Evolutionary conservation across 331 rosid genomes (phyloP).

Genomic region (Cucumis variabilis): DNA sequence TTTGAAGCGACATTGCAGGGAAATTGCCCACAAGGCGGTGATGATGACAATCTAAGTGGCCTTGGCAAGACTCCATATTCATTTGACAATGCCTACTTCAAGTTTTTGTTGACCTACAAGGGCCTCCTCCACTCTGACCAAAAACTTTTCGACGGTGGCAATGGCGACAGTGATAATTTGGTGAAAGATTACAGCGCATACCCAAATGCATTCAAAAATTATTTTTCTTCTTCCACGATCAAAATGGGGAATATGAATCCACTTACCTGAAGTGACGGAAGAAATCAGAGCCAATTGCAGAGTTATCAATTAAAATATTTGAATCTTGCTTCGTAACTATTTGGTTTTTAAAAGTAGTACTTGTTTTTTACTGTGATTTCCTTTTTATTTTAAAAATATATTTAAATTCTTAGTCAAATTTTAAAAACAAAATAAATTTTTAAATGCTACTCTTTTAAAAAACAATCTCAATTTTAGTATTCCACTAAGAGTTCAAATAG

Average conservation of each 20-base stretch:
- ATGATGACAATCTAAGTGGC: constrained; percentile 61
- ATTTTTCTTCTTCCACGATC: constrained; percentile 62
- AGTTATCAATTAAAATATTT: constrained; percentile 40
- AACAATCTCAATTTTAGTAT: no score
- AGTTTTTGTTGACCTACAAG: constrained; percentile 54
- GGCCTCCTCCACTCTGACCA: constrained; percentile 89
- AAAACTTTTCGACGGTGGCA: constrained; percentile 59
- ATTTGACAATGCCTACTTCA: constrained; percentile 73
- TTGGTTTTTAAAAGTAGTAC: no score
- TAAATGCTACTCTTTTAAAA: no score
- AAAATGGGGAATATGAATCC: constrained; percentile 74
- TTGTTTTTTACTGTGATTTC: no score
- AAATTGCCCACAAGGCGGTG: constrained; percentile 49
- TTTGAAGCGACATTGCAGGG: constrained; percentile 47
- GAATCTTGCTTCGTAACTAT: no score
- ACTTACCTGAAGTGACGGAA: constrained; percentile 55
- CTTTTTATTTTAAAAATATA: no score
- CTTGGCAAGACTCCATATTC: constrained; percentile 60
- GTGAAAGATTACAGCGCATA: constrained; percentile 45
- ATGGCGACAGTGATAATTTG: constrained; percentile 45
- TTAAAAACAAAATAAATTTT: no score
- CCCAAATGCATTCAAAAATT: constrained; percentile 39
- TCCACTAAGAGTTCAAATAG: no score
- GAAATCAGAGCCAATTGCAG: constrained; percentile 61
- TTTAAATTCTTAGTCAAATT: no score